These are phyloP conservation scores for Paecilomyces fulvus DNA, from an alignment of 2,329 filamentous ascomycete species.

Conservation along the genomic window DNA sequence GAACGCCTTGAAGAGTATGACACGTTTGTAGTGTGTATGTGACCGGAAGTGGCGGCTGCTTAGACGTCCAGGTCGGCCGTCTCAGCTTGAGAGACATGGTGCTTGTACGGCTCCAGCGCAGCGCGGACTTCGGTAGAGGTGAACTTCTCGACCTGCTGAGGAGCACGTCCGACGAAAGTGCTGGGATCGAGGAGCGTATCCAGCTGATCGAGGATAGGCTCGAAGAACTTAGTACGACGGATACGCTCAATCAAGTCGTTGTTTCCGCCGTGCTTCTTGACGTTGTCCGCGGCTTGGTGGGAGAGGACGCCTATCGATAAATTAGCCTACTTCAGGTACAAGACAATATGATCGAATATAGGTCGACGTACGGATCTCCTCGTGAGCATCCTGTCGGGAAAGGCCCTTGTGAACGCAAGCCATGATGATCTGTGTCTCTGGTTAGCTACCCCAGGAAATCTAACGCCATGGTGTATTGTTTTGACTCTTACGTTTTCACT, in stretches of 20 bases:
- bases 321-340: not conserved
- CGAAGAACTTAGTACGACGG: conserved; percentile 63
- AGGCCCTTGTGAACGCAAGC: conserved; percentile 61
- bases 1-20: not conserved
- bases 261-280: conserved; percentile 62
- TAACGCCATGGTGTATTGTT: conserved; percentile 1
- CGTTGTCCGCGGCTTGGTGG: conserved; percentile 62
- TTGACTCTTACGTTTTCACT: not conserved
- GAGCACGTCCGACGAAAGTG: conserved; percentile 49
- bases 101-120: conserved; percentile 40
- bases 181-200: conserved; percentile 59
- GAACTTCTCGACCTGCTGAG: conserved; percentile 48
- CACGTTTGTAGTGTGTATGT: not conserved
- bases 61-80: conserved; percentile 35
- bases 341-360: too few species aligned
- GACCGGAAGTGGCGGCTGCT: not conserved
- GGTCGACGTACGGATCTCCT: conserved; percentile 56
- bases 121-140: conserved; percentile 41
- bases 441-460: conserved; percentile 14
- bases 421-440: conserved; percentile 61
- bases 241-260: conserved; percentile 82
- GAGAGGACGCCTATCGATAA: conserved; percentile 49
- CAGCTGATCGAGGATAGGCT: conserved; percentile 58
- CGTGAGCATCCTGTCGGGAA: conserved; percentile 74
- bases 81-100: conserved; percentile 25